Base-by-base conservation (phyloP, 1,139 yeast species). In the Kodamaea fungicola region DNA sequence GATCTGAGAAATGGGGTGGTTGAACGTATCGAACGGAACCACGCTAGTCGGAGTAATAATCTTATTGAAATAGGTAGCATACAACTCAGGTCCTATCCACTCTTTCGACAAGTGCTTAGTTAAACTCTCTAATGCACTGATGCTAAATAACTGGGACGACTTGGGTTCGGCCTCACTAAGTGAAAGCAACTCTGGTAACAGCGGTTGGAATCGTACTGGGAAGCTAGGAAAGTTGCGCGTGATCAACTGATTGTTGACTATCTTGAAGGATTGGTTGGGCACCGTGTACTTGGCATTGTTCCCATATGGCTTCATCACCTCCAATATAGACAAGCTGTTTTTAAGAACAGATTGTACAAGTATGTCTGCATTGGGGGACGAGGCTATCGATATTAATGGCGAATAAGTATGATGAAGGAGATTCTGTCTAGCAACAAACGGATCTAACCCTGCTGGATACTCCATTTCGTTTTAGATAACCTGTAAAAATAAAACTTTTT, bases 11-110 rank as follows among this genome's bases (percentile, higher is more conserved):
- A 89, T 76, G 0, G 98, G 97, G 55, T 92, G 97, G 49, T 87
- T 83, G 55, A 90, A 83, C 2, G 92, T 82, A 56, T 92, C 97
- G 56, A 87, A 89, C 1, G 95, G 83, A 2, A 88, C 80, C 5
- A 86, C 66, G 19, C 74, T 73, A 27, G 78, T 73, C 9, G 84
- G 71, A 0, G 90, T 71, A 19, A 85, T 67, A 22, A 86, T 57
- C 44, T 80, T 74, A 32, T 82, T 71, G 45, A 85, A 72, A 47
- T 81, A 71, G 33, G 75, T 74, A 42, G 76, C 61, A 51, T 82
- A 86, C n/a, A 83, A 49, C 34, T 63, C 65, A 7, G 49, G 46
- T 3, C 45, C 40, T 10, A 38, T 12, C 34, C 26, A 3, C 39
- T 37, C 42, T 12, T 30, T 28, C 19, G 42, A 39, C 19, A 37